Percentiles rank a stretch among this genome's conserved stretches.
phyloP scores from a whole-genome alignment of 2,329 filamentous ascomycete species.

The Sporothrix globosa region DNA sequence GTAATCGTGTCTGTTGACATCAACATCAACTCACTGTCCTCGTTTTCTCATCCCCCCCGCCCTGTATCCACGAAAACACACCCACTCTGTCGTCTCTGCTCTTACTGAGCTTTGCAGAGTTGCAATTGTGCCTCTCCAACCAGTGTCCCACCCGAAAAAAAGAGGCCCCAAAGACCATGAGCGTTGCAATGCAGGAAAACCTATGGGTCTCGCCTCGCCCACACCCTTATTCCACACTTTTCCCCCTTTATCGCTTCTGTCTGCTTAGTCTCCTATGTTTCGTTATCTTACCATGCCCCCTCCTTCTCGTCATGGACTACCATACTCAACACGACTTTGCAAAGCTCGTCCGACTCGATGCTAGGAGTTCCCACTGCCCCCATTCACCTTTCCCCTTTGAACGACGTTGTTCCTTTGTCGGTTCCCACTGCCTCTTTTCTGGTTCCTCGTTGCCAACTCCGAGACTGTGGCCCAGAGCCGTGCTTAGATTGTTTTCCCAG shows the following conservation, averaged over 20 bases:
- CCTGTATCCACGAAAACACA: neutral
- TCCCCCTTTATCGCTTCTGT: neutral
- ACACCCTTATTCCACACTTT: neutral
- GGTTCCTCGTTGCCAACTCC: neutral
- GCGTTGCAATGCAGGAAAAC: constrained; percentile 16
- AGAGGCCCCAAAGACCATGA: neutral
- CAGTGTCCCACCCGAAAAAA: neutral
- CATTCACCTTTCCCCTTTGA: neutral
- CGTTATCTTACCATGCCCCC: neutral
- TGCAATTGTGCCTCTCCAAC: constrained; percentile 7
- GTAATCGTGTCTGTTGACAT: constrained; percentile 11
- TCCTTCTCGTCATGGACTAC: neutral
- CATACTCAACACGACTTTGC: neutral
- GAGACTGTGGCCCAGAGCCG: neutral
- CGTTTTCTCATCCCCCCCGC: neutral
- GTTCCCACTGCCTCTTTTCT: neutral
- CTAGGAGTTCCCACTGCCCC: too few species aligned
- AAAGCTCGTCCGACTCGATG: neutral
- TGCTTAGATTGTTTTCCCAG: neutral
- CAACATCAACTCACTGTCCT: neutral
- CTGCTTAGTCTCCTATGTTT: neutral
- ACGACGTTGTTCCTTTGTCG: neutral
- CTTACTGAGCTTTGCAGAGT: neutral
- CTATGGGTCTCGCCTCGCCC: neutral
- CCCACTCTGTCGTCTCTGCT: neutral